Evolutionary conservation across 768 basidiomycete genomes (phyloP).

Genomic region (Tricholoma sp.): DNA sequence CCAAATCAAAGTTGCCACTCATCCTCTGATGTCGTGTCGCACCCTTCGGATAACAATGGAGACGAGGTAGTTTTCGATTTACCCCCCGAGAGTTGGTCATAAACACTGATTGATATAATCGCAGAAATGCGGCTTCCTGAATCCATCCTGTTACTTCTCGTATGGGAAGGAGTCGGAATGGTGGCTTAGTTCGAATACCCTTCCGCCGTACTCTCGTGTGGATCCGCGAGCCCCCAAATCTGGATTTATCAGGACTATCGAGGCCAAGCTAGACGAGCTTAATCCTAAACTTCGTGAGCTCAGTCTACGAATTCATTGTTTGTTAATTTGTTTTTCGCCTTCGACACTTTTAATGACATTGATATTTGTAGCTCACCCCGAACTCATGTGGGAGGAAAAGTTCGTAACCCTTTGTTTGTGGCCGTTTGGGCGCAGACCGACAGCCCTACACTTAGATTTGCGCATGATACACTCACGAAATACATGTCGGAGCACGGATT

Average conservation of each 20-base stretch:
- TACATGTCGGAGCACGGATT: conserved; percentile 71
- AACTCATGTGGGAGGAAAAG: conserved; percentile 63
- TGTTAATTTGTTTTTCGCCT: conserved; percentile 11
- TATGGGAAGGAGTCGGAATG: conserved; percentile 8
- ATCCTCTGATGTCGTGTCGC: not conserved
- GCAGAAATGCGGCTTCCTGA: not conserved
- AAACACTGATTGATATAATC: not conserved
- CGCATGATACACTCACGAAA: conserved; percentile 62
- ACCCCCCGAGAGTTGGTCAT: not conserved
- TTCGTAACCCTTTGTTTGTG: conserved; percentile 22
- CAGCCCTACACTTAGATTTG: conserved; percentile 40
- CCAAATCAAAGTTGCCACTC: no score
- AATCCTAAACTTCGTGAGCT: conserved; percentile 51
- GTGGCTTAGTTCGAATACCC: conserved; percentile 36
- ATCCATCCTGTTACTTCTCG: not conserved
- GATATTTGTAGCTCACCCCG: conserved; percentile 50
- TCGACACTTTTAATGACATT: not conserved
- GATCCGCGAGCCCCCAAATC: conserved; percentile 12
- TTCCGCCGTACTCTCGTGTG: conserved; percentile 20
- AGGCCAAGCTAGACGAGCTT: conserved; percentile 46
- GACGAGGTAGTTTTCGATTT: not conserved
- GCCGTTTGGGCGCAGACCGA: conserved; percentile 2
- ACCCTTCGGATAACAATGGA: not conserved
- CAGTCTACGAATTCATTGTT: conserved; percentile 72
- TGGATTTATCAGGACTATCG: conserved; percentile 50